Evolutionary conservation across 2,329 filamentous ascomycete species (phyloP), one percentile per base, ranked within the genome.

Genomic region (Penicillium sclerotigenum): DNA sequence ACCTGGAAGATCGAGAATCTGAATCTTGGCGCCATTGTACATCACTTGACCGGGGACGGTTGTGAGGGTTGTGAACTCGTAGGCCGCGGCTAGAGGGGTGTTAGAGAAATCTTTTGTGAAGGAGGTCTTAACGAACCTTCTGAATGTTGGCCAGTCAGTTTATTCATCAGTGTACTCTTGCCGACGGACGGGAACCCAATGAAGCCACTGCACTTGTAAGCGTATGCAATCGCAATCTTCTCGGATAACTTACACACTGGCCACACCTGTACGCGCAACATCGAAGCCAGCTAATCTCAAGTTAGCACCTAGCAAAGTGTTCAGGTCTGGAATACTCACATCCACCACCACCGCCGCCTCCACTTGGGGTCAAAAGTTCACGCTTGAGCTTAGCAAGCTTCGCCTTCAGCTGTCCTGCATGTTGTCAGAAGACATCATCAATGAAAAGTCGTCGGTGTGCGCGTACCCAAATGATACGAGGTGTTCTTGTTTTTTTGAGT

Each of bases 401-500:
- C 64, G 94, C 94, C 79, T 99, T 99, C 66, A 99, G 81, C 79
- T 97, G 93, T 70, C 84, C 83, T 83, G 62, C 60, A 43, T 50
- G 31, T 61, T 68, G 67, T 65, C 50, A 62, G 54, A 42, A 42
- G 29, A 47, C 46, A 53, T 60, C 45, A 52, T 42, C 43, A 46
- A 46, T 33, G 24, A 56, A 36, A 52, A 41, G 31, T 41, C 24
- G 46, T 54, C 18, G 26, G 50, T 36, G 34, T 26, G 55, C 52
- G 51, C 71, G 60, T 75, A 77, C 90, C 91, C 76, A 97, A 80
- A 83, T 97, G 92, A 76, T 87, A 96, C 47, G 91, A 92, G 13
- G 91, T 96, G 52, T 89, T 89, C 80, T 97, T 97, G 78, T 97
- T 97, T 81, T 97, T 97, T 77, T 97, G 92, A 71, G 92, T 97